Conservation (phyloP, 2,329 filamentous ascomycete species). For the Venturiaceae sp. region DNA sequence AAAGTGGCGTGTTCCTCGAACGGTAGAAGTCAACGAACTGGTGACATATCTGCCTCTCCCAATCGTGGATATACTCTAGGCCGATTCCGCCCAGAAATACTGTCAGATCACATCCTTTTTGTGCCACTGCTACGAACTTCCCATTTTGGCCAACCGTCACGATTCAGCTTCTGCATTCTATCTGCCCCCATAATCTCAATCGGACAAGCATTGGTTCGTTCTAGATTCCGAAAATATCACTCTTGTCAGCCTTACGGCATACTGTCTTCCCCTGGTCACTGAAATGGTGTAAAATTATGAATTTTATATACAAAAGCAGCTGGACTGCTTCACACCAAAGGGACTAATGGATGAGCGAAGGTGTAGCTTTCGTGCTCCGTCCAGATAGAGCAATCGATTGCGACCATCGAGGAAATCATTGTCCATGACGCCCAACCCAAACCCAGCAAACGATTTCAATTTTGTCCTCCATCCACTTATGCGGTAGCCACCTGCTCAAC, state of each 20-base stretch:
- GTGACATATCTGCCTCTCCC: no score
- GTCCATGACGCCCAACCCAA: background rate
- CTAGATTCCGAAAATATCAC: no score
- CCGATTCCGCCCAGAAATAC: no score
- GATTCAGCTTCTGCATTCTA: no score
- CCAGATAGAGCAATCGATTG: background rate
- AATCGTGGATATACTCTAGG: no score
- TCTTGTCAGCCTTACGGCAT: background rate
- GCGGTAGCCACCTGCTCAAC: conserved; percentile 40
- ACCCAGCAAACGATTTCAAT: background rate
- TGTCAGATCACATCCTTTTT: no score
- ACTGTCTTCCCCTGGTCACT: background rate
- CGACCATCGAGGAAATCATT: background rate
- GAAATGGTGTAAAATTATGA: background rate
- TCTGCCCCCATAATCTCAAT: no score
- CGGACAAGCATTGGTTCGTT: no score
- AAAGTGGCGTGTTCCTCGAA: no score
- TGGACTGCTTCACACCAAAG: background rate
- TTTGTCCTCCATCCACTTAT: background rate
- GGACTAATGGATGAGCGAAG: background rate
- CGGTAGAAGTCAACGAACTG: no score
- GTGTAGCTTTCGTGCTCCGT: background rate
- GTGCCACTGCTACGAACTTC: no score
- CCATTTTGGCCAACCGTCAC: no score
- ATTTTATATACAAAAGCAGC: background rate